A percentile compares a stretch with the other conserved stretches of the same genome.
phyloP scores from a whole-genome alignment of 441 rosid species.

The Flueggea neowawraea region DNA sequence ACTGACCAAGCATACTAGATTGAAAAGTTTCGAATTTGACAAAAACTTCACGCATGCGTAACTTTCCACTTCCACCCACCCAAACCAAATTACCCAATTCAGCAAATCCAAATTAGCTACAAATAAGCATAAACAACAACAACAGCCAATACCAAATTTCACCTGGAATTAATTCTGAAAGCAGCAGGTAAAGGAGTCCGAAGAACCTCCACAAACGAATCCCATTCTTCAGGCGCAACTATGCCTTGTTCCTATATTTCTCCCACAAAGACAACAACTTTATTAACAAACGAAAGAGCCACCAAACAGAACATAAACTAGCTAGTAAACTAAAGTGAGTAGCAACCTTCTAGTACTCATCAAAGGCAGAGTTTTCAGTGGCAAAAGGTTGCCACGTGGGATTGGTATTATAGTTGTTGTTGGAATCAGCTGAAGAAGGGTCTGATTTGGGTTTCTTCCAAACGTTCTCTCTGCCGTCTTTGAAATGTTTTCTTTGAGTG shows the following conservation, averaged over 20 bases:
- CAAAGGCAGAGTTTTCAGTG: slow-evolving; percentile 73
- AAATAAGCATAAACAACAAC: background rate
- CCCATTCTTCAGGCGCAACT: slow-evolving; percentile 81
- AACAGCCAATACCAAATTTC: background rate
- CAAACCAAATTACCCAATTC: no score
- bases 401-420: slow-evolving; percentile 8
- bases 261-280: background rate
- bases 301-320: background rate
- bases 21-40: no score
- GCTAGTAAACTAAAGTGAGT: background rate
- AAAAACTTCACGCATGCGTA: no score
- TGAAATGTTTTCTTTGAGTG: slow-evolving; percentile 59
- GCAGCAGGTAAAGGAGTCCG: slow-evolving; percentile 91
- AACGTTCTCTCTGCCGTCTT: slow-evolving; percentile 68
- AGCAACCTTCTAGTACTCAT: slow-evolving; percentile 79
- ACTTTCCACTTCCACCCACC: no score
- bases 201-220: slow-evolving; percentile 60
- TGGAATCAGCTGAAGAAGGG: slow-evolving; percentile 33
- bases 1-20: no score
- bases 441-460: slow-evolving; percentile 73
- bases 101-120: background rate
- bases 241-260: slow-evolving; percentile 69
- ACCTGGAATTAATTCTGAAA: slow-evolving; percentile 93
- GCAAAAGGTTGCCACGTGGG: slow-evolving; percentile 72
- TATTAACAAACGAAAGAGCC: background rate